Conservation (phyloP, 805 yeast species). For the Kodamaea restingae region DNA sequence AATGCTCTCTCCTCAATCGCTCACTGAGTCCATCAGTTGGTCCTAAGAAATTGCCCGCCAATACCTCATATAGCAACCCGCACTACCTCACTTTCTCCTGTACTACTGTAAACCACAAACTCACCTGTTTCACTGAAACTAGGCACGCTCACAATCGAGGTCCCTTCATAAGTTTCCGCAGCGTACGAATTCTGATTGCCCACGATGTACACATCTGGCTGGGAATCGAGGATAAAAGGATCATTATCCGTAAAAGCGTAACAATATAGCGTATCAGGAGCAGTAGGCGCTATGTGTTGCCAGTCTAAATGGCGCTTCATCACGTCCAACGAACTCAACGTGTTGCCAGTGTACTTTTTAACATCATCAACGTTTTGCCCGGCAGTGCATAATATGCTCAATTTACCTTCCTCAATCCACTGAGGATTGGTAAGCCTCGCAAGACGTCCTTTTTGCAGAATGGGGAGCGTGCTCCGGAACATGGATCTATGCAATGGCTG, state of each 20-base stretch:
- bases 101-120: slow-evolving; percentile 53
- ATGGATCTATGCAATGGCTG: slow-evolving; percentile 82
- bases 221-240: slow-evolving; percentile 73
- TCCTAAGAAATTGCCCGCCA: no score
- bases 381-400: slow-evolving; percentile 63
- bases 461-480: slow-evolving; percentile 44
- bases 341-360: slow-evolving; percentile 40
- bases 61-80: slow-evolving; percentile 1
- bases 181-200: slow-evolving; percentile 73
- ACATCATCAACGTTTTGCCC: slow-evolving; percentile 87
- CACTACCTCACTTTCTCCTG: slow-evolving; percentile 50
- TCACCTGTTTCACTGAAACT: slow-evolving; percentile 62
- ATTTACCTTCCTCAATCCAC: slow-evolving; percentile 49
- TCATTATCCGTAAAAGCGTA: slow-evolving; percentile 76
- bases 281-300: slow-evolving; percentile 90
- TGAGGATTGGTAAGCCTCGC: slow-evolving; percentile 56
- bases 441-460: slow-evolving; percentile 33
- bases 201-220: slow-evolving; percentile 82
- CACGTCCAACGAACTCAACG: slow-evolving; percentile 27
- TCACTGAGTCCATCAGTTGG: no score
- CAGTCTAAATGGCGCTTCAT: slow-evolving; percentile 70
- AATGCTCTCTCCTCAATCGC: no score
- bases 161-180: slow-evolving; percentile 29
- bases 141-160: slow-evolving; percentile 66
- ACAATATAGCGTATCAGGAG: slow-evolving; percentile 92